Percentiles rank a stretch among this genome's conserved stretches.
Evolutionary conservation across 2,329 filamentous ascomycete species (phyloP).

Genomic region (Teratosphaeria destructans): DNA sequence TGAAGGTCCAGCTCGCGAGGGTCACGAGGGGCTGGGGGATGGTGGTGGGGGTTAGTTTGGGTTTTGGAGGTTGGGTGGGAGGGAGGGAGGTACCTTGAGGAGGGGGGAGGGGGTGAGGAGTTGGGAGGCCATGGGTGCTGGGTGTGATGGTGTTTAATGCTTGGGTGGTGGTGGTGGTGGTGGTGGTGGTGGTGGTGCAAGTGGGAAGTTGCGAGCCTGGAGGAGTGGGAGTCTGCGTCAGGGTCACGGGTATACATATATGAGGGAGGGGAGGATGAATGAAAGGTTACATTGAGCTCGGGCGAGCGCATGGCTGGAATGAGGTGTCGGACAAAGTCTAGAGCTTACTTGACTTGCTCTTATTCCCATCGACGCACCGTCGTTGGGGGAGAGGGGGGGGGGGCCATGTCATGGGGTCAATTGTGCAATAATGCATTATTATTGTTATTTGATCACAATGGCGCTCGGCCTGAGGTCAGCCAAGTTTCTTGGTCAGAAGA

Average conservation of each 20-base stretch:
- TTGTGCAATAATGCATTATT: too few relatives aligned
- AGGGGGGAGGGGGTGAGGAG: background rate
- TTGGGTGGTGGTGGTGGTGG: too few relatives aligned
- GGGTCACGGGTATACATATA: background rate
- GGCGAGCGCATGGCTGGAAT: background rate
- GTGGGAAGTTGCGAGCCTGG: too few relatives aligned
- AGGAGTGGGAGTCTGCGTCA: too few relatives aligned
- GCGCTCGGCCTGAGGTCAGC: too few relatives aligned
- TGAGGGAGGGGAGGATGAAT: background rate
- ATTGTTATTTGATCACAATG: too few relatives aligned
- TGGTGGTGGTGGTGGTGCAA: too few relatives aligned
- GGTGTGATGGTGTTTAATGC: too few relatives aligned
- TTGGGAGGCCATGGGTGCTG: background rate
- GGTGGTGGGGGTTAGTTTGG: background rate
- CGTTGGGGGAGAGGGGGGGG: background rate
- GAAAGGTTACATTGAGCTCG: background rate
- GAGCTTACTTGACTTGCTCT: background rate
- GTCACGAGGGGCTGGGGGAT: background rate
- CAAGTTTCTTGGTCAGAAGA: too few relatives aligned
- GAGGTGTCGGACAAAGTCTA: background rate
- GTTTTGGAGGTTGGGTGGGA: background rate
- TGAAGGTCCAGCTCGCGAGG: background rate
- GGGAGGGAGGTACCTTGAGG: background rate
- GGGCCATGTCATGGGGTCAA: too few relatives aligned
- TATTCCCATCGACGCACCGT: background rate